A percentile compares a stretch with the other conserved stretches of the same genome.
Evolutionary conservation across 2,329 filamentous ascomycete species (phyloP).

Genomic region (Fusarium siculi): DNA sequence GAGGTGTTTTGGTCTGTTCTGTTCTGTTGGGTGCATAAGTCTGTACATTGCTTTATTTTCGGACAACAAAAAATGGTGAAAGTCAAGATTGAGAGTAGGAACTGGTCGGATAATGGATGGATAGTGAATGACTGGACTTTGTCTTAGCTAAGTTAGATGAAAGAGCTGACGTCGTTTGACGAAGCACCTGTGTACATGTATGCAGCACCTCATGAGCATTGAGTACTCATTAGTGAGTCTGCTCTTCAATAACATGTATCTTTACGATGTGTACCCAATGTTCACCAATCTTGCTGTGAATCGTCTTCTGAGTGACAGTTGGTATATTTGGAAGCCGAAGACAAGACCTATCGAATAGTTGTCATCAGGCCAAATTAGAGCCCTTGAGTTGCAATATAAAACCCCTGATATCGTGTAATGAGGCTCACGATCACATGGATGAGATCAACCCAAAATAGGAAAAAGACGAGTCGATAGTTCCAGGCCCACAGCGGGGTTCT

Average conservation of each 20-base stretch:
- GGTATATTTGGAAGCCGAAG: no score
- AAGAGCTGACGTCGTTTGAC: slow-evolving; percentile 5
- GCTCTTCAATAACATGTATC: slow-evolving; percentile 2
- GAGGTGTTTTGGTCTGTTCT: slow-evolving; percentile 7
- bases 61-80: slow-evolving; percentile 23
- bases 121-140: neutral
- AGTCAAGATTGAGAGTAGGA: neutral
- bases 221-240: neutral
- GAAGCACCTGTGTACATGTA: slow-evolving; percentile 34
- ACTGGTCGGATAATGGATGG: slow-evolving; percentile 4
- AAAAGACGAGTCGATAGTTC: neutral
- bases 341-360: no score
- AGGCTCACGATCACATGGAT: slow-evolving; percentile 25
- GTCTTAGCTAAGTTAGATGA: neutral
- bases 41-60: slow-evolving; percentile 18
- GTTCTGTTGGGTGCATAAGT: slow-evolving; percentile 12
- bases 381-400: slow-evolving; percentile 5
- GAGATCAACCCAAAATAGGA: slow-evolving; percentile 13
- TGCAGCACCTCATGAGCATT: slow-evolving; percentile 1
- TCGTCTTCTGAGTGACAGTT: no score
- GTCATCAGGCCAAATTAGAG: neutral
- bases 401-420: slow-evolving; percentile 27
- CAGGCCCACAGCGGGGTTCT: slow-evolving; percentile 37
- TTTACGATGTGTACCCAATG: neutral
- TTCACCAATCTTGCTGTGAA: neutral